Percentiles rank a stretch among this genome's conserved stretches.
Evolutionary conservation across 2,329 filamentous ascomycete species (phyloP).

Genomic region (Diaporthe helianthi): DNA sequence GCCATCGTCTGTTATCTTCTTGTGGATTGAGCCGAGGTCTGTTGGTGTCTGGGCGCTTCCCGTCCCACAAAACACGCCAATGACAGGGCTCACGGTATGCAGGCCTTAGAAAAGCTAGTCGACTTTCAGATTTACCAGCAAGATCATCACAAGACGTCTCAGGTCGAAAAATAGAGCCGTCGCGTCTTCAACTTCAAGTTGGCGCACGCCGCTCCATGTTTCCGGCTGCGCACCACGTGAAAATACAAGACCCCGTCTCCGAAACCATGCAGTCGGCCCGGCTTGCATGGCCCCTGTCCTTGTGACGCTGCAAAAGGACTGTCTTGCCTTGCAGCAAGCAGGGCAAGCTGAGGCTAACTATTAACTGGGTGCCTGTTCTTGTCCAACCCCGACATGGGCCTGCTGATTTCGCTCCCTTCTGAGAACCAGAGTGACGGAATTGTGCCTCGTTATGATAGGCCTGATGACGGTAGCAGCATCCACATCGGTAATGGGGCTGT

Average conservation of each 20-base stretch:
- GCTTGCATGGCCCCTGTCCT: not conserved
- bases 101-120: not conserved
- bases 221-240: too few species aligned
- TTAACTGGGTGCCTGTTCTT: not conserved
- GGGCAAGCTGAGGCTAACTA: too few species aligned
- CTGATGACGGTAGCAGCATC: not conserved
- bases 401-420: not conserved
- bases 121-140: not conserved
- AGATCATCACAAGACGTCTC: not conserved
- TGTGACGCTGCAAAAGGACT: not conserved
- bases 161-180: not conserved
- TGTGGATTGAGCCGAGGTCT: not conserved
- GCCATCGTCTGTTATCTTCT: not conserved
- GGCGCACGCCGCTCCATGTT: too few species aligned
- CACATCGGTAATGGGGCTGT: not conserved
- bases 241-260: not conserved
- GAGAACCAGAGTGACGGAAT: not conserved
- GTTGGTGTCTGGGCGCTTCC: not conserved
- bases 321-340: not conserved
- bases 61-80: not conserved
- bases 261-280: constrained; percentile 20
- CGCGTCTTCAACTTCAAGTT: not conserved
- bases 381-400: not conserved
- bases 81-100: not conserved
- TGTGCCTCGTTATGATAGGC: not conserved